A percentile compares a stretch with the other conserved stretches of the same genome.
Conservation (phyloP, 1,284 basidiomycete genomes). For the Blastosporella zonata region DNA sequence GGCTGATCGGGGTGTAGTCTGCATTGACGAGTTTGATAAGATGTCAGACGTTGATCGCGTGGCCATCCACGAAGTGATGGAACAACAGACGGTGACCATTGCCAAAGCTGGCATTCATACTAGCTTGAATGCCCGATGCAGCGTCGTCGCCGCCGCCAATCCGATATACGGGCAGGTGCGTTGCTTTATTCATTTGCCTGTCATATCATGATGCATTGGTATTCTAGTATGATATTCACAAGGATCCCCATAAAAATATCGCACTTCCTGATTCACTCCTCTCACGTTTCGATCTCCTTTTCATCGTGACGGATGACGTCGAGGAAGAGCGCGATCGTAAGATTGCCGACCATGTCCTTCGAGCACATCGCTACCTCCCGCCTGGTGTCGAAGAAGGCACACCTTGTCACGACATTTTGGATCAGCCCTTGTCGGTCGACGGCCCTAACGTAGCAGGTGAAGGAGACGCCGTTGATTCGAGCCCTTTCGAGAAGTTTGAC, state of each 20-base stretch:
- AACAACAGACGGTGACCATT: slow-evolving; percentile 98
- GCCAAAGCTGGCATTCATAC: slow-evolving; percentile 99
- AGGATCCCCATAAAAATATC: slow-evolving; percentile 99
- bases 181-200: slow-evolving; percentile 12
- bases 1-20: slow-evolving; percentile 98
- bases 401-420: slow-evolving; percentile 85
- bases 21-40: slow-evolving; percentile 99
- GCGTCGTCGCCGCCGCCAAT: slow-evolving; percentile 97
- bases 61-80: slow-evolving; percentile 99
- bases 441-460: slow-evolving; percentile 60
- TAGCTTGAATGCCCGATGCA: slow-evolving; percentile 95
- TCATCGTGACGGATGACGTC: slow-evolving; percentile 97
- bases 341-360: slow-evolving; percentile 97
- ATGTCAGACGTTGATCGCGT: slow-evolving; percentile 99
- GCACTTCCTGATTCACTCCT: slow-evolving; percentile 97
- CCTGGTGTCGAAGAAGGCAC: slow-evolving; percentile 95
- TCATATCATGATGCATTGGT: slow-evolving; percentile 17
- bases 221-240: slow-evolving; percentile 95
- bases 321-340: slow-evolving; percentile 92
- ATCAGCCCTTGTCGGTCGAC: slow-evolving; percentile 85
- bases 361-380: slow-evolving; percentile 96
- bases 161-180: slow-evolving; percentile 96
- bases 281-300: slow-evolving; percentile 98
- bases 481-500: slow-evolving; percentile 95
- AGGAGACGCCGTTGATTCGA: slow-evolving; percentile 62